Base-by-base conservation (phyloP, 495 filamentous ascomycete genomes). In the Cercophora sp. region DNA sequence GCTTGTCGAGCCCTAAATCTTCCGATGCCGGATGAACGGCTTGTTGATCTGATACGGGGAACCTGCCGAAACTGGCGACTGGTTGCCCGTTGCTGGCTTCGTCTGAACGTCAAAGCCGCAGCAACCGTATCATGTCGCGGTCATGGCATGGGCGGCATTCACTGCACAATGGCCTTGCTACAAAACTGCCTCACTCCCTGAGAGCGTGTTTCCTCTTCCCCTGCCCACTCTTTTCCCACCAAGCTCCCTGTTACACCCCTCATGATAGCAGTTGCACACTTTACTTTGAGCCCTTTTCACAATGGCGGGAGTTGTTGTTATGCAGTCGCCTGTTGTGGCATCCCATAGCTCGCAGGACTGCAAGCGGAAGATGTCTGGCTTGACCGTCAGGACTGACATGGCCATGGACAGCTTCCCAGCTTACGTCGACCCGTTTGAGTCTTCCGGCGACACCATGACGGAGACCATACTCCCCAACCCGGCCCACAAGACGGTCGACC, bases 381-480 rank as follows among this genome's bases (percentile, higher is more conserved):
- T 77, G 58, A 68, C 63, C 47, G 64, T 76, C 51, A 64, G 67
- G 60, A 73, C 74, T 77, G 57, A 78, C 67, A 43, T 76, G 11
- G 43, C 60, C 48, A 55, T 61, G 56, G 58, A 56, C 48, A 75
- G 72, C 48, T 77, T 76, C 31, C 68, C 68, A 1, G 64, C 63
- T 19, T 69, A 69, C 54, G 51, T 61, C 23, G 67, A 70, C 53
- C 64, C 69, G 0, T 69, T 73, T 24, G 64, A 68, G 43, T 64
- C 66, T 8, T 66, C 66, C 27, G 56, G 56, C 51, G 56, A 69
- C 25, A 69, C 63, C 55, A 57, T 69, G 55, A 67, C 57, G 55
- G 57, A 61, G 8, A 59, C 63, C 5, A n/a, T n/a, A n/a, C 54
- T 65, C 9, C 29, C 27, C 4, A 29, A 46, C 9, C 56, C 54